Base-by-base conservation (phyloP, 495 filamentous ascomycete species). In the Aspergillus egyptiacus region DNA sequence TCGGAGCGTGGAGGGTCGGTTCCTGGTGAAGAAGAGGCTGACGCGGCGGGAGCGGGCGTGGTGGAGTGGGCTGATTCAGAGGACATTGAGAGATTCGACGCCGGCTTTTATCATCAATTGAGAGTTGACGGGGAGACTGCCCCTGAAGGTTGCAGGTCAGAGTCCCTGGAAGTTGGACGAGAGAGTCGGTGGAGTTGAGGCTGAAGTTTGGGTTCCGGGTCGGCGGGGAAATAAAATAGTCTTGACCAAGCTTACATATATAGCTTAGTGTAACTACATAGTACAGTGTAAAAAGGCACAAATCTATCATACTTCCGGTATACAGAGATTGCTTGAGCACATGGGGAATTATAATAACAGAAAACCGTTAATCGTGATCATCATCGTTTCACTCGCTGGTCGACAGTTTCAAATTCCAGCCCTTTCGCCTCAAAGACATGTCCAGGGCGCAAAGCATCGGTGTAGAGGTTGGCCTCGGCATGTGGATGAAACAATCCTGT, bases 401-500 rank as follows among this genome's bases (percentile, higher is more conserved):
- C 89, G 2, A 90, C 82, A 6, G 89, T 79, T 47, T 87, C 79
- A 59, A 89, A 93, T 19, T 85, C 77, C 47, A 94, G 65, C 6
- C 82, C 82, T 27, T 77, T 73, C 9, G 77, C 80, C 64, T 95
- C 89, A 53, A 82, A 83, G 5, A 96, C 93, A 72, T 98, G 93
- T 0, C 93, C 93, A 0, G 84, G 82, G 19, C 84, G 70, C 39
- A 86, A 63, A 0, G 90, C 93, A 63, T 89, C 85, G 0, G 86
- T 95, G 60, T 97, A 98, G 5, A 95, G 76, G 55, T 90, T 79
- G 5, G 66, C 56, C 56, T 86, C 81, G 0, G 62, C 66, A 60
- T 91, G 86, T 2, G 83, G 86, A 67, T 98, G 93, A 62, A 98
- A 98, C 2, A 91, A 68, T 0, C 87, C 84, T 0, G 73, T 76